Percentiles rank a stretch among this genome's conserved stretches.
Evolutionary conservation across 208 protist genomes (phyloP).

Genomic region (Sergeia podlipaevii): DNA sequence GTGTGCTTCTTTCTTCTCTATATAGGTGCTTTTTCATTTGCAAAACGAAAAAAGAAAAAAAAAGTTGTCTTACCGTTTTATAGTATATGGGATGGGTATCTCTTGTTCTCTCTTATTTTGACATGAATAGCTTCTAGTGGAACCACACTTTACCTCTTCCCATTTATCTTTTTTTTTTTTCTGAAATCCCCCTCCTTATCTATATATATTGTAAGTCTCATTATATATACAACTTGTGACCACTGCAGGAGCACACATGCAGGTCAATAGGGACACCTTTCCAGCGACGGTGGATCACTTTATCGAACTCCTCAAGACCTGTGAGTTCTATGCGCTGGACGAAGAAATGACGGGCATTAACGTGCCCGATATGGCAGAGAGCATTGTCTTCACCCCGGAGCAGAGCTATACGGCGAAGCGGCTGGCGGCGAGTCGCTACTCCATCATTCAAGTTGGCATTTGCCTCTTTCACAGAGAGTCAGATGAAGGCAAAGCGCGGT

Average conservation of each 20-base stretch:
- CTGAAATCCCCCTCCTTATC: not conserved
- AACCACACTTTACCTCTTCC: not conserved
- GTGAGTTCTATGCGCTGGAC: constrained; percentile 84
- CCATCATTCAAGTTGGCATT: constrained; percentile 81
- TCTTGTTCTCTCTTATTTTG: constrained; percentile 1
- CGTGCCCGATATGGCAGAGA: constrained; percentile 46
- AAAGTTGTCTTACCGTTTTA: not conserved
- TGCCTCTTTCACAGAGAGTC: constrained; percentile 64
- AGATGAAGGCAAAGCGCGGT: constrained; percentile 8
- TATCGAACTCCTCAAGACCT: constrained; percentile 48
- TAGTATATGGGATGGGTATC: not conserved
- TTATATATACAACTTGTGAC: not conserved
- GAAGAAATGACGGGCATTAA: constrained; percentile 88
- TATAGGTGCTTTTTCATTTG: too few species aligned
- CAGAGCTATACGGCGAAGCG: constrained; percentile 66
- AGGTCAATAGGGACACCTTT: constrained; percentile 69
- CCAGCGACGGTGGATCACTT: constrained; percentile 64
- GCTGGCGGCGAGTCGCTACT: constrained; percentile 53
- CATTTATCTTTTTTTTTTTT: not conserved
- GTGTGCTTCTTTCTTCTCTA: too few species aligned
- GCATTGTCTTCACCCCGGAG: constrained; percentile 47
- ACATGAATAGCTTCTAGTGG: not conserved
- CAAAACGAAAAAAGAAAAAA: not conserved
- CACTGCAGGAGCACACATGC: constrained; percentile 24
- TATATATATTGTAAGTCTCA: not conserved